phyloP scores from a whole-genome alignment of 2,329 filamentous ascomycete species.

The Stagonosporopsis cucurbitacearum region DNA sequence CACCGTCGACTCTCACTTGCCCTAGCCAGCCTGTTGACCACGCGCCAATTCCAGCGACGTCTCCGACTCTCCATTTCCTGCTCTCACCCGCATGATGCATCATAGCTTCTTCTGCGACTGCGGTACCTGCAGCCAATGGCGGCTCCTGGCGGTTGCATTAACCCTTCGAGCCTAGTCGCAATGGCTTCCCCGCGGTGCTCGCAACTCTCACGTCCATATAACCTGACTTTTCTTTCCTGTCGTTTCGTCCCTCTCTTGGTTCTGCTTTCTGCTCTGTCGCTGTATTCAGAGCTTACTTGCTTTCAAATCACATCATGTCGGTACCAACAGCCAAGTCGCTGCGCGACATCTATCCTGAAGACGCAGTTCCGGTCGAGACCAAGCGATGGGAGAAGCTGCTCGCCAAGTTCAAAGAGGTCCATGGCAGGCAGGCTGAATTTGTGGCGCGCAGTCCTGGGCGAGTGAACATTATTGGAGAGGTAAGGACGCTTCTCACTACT shows the following conservation, averaged over 20 bases:
- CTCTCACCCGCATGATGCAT: not conserved
- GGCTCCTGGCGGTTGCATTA: constrained; percentile 25
- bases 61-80: not conserved
- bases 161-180: constrained; percentile 30
- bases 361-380: constrained; percentile 71
- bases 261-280: not conserved
- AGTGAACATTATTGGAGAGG: constrained; percentile 96
- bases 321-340: constrained; percentile 80
- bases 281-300: not conserved
- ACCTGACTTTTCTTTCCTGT: constrained; percentile 7
- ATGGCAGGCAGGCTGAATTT: constrained; percentile 76
- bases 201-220: constrained; percentile 23
- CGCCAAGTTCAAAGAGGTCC: constrained; percentile 71
- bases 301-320: constrained; percentile 37
- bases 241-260: not conserved
- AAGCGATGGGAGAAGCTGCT: constrained; percentile 79
- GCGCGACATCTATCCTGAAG: constrained; percentile 80
- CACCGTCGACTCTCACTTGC: not conserved
- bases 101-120: not conserved
- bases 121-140: constrained; percentile 14
- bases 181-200: constrained; percentile 20
- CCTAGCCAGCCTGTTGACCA: not conserved
- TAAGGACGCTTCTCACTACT: constrained; percentile 22
- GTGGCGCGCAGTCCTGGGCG: constrained; percentile 89
- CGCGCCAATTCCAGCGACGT: not conserved